A percentile compares a stretch with the other conserved stretches of the same genome.
These are phyloP conservation scores for Postia placenta DNA, from an alignment of 768 basidiomycete species.

Conservation along the genomic window DNA sequence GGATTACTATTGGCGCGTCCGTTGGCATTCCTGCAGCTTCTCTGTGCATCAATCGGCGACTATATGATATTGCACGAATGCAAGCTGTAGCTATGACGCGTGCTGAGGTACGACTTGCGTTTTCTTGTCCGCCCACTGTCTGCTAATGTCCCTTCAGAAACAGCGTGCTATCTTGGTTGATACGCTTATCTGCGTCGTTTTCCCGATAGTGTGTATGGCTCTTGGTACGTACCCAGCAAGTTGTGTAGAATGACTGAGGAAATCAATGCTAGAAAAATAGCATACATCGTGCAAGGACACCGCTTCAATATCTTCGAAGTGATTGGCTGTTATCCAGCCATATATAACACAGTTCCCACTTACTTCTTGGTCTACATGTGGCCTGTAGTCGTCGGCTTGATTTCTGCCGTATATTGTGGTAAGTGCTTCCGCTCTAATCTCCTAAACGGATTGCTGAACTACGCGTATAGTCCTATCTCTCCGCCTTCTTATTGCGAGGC, in stretches of 20 bases:
- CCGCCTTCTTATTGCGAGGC: conserved; percentile 38
- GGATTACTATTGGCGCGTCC: conserved; percentile 10
- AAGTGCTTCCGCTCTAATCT: conserved; percentile 6
- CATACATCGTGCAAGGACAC: conserved; percentile 40
- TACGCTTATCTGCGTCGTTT: conserved; percentile 9
- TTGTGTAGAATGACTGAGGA: too few relatives aligned
- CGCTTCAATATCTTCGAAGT: conserved; percentile 55
- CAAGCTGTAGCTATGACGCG: conserved; percentile 43
- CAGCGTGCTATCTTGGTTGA: conserved; percentile 32
- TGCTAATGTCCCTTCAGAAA: conserved; percentile 26
- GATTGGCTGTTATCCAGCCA: conserved; percentile 47
- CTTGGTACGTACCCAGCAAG: conserved; percentile 16
- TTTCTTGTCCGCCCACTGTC: conserved; percentile 2
- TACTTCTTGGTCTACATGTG: conserved; percentile 24
- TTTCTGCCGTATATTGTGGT: conserved; percentile 34
- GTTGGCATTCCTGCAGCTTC: conserved; percentile 31
- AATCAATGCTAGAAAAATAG: too few relatives aligned
- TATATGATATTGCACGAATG: conserved; percentile 54
- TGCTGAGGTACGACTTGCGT: conserved; percentile 39
- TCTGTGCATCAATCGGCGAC: conserved; percentile 46
- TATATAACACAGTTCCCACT: conserved; percentile 36
- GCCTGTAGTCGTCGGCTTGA: conserved; percentile 16
- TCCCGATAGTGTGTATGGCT: conserved; percentile 16
- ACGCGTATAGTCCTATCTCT: conserved; percentile 28
- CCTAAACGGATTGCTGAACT: neutral